A percentile compares a stretch with the other conserved stretches of the same genome.
Evolutionary conservation across 805 yeast species (phyloP).

Genomic region (Ogataea corticis): DNA sequence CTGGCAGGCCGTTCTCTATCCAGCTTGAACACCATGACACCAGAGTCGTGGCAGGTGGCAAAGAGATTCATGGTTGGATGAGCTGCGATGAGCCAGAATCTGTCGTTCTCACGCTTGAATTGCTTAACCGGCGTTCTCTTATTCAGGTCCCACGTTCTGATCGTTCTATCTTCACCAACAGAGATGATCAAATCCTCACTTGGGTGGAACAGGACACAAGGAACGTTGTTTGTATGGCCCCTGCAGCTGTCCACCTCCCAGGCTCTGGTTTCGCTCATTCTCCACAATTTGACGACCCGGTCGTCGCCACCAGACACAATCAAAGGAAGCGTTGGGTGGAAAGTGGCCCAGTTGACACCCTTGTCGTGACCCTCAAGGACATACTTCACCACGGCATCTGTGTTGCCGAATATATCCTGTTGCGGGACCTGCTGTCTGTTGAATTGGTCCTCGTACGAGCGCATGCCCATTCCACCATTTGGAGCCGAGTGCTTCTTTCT

Average conservation of each 20-base stretch:
- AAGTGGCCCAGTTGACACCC: slow-evolving; percentile 98
- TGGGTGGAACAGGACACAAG: slow-evolving; percentile 89
- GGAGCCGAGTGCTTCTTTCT: slow-evolving; percentile 92
- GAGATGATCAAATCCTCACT: slow-evolving; percentile 88
- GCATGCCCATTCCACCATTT: slow-evolving; percentile 37
- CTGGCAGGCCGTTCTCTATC: slow-evolving; percentile 98
- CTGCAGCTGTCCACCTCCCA: slow-evolving; percentile 99
- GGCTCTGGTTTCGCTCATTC: slow-evolving; percentile 96
- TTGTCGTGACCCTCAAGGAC: slow-evolving; percentile 97
- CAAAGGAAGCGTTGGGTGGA: slow-evolving; percentile 94
- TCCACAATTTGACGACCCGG: slow-evolving; percentile 92
- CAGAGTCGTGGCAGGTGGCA: slow-evolving; percentile 96
- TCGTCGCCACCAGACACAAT: slow-evolving; percentile 97
- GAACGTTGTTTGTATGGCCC: slow-evolving; percentile 94
- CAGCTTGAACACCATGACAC: slow-evolving; percentile 96
- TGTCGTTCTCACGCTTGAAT: slow-evolving; percentile 88
- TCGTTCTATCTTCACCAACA: slow-evolving; percentile 93
- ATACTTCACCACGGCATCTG: slow-evolving; percentile 91
- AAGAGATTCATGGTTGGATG: slow-evolving; percentile 91
- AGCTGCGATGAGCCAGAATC: slow-evolving; percentile 89
- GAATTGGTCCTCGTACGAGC: slow-evolving; percentile 52
- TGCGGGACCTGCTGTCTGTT: slow-evolving; percentile 66
- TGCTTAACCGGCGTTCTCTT: slow-evolving; percentile 91
- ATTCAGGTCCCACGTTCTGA: slow-evolving; percentile 95
- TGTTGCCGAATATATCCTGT: slow-evolving; percentile 92